Conservation (phyloP, 1,139 yeast genomes). For the Suhomyces kunorum region DNA sequence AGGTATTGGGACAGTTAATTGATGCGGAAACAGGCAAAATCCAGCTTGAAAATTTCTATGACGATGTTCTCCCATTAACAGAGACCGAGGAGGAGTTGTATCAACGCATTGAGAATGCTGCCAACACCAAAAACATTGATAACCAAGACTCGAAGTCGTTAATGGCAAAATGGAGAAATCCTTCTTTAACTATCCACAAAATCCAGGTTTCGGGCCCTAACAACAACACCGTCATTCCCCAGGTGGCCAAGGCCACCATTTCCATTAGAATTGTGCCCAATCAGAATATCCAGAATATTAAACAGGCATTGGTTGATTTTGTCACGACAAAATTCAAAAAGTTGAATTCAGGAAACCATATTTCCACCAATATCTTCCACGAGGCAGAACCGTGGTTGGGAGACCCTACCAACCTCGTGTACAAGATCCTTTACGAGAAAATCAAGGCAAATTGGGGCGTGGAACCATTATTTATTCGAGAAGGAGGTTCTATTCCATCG, state of each 20-base stretch:
- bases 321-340: constrained; percentile 46
- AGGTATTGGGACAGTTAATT: constrained; percentile 63
- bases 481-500: constrained; percentile 96
- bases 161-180: constrained; percentile 87
- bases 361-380: constrained; percentile 63
- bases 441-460: constrained; percentile 62
- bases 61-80: constrained; percentile 58
- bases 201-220: constrained; percentile 88
- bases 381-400: constrained; percentile 98
- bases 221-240: constrained; percentile 87
- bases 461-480: constrained; percentile 83
- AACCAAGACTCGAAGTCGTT: constrained; percentile 52
- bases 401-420: constrained; percentile 73
- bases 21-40: constrained; percentile 51
- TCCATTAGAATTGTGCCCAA: constrained; percentile 90
- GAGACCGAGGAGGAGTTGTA: constrained; percentile 60
- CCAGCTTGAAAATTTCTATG: constrained; percentile 68
- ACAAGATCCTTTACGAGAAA: constrained; percentile 61
- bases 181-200: constrained; percentile 87
- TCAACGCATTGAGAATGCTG: constrained; percentile 55
- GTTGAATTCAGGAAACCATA: constrained; percentile 59
- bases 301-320: constrained; percentile 48
- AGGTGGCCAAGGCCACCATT: constrained; percentile 69
- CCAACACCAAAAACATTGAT: constrained; percentile 22
- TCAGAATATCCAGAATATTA: constrained; percentile 66